Percentiles rank a stretch among this genome's conserved stretches.
Conservation (phyloP, 2,329 filamentous ascomycete genomes). For the Fusarium brachygibbosum region DNA sequence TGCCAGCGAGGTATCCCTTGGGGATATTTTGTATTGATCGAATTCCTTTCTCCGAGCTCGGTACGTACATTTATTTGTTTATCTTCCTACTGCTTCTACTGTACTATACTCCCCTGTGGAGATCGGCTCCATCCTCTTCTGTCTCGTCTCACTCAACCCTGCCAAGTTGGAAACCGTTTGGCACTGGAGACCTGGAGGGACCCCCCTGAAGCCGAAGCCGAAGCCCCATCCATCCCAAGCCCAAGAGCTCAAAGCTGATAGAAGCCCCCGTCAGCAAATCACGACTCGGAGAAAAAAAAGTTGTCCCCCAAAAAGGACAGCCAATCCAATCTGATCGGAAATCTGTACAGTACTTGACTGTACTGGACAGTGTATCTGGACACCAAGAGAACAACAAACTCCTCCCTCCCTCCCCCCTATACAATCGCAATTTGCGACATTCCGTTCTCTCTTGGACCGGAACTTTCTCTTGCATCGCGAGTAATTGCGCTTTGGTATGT, state of each 20-base stretch:
- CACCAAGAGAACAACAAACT: slow-evolving; percentile 15
- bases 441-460: slow-evolving; percentile 31
- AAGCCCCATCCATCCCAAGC: neutral
- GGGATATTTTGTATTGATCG: slow-evolving; percentile 6
- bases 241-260: slow-evolving; percentile 31
- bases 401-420: slow-evolving; percentile 16
- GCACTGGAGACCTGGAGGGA: slow-evolving; percentile 2
- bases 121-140: slow-evolving; percentile 11
- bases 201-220: slow-evolving; percentile 7
- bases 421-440: slow-evolving; percentile 36
- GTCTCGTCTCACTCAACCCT: slow-evolving; percentile 14
- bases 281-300: slow-evolving; percentile 26
- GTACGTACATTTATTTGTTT: slow-evolving; percentile 26
- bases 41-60: slow-evolving; percentile 20
- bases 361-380: slow-evolving; percentile 1
- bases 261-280: slow-evolving; percentile 38
- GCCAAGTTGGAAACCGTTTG: slow-evolving; percentile 18
- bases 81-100: neutral
- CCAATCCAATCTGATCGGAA: slow-evolving; percentile 41
- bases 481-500: slow-evolving; percentile 31
- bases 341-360: slow-evolving; percentile 26
- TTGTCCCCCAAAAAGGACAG: slow-evolving; percentile 19
- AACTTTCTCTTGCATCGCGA: slow-evolving; percentile 11
- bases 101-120: slow-evolving; percentile 34
- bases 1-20: neutral